phyloP scores from a whole-genome alignment of 1,284 basidiomycete genomes.

The Bondarzewia mesenterica region DNA sequence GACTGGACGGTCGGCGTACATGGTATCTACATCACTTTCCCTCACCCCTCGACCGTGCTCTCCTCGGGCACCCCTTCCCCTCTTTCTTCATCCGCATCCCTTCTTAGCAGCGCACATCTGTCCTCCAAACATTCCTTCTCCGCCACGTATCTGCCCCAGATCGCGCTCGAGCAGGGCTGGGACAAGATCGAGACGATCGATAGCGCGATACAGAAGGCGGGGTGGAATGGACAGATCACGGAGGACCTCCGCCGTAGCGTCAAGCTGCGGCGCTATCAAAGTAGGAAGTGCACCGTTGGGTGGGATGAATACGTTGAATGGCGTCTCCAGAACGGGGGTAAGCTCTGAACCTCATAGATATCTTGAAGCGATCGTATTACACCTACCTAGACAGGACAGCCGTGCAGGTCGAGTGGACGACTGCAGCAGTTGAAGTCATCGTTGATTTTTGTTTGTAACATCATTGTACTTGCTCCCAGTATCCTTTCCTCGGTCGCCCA shows the following conservation, averaged over 20 bases:
- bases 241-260: conserved; percentile 77
- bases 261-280: conserved; percentile 81
- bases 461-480: background rate
- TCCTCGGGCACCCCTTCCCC: conserved; percentile 59
- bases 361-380: no score
- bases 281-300: conserved; percentile 59
- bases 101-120: conserved; percentile 33
- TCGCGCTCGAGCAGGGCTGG: conserved; percentile 92
- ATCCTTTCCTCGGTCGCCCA: no score
- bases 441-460: background rate
- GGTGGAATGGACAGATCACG: conserved; percentile 77
- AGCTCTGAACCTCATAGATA: conserved; percentile 7
- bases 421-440: background rate
- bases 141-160: conserved; percentile 93
- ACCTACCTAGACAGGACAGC: background rate
- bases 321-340: conserved; percentile 43
- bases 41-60: conserved; percentile 60
- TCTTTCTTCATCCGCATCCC: conserved; percentile 51
- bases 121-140: conserved; percentile 51
- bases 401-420: background rate
- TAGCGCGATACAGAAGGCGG: conserved; percentile 89
- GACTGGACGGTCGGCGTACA: conserved; percentile 92
- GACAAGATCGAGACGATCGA: conserved; percentile 82
- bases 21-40: conserved; percentile 87
- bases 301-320: conserved; percentile 78